Percentiles rank a stretch among this genome's conserved stretches.
Conservation (phyloP, 805 yeast genomes). For the Lachancea mirantina region DNA sequence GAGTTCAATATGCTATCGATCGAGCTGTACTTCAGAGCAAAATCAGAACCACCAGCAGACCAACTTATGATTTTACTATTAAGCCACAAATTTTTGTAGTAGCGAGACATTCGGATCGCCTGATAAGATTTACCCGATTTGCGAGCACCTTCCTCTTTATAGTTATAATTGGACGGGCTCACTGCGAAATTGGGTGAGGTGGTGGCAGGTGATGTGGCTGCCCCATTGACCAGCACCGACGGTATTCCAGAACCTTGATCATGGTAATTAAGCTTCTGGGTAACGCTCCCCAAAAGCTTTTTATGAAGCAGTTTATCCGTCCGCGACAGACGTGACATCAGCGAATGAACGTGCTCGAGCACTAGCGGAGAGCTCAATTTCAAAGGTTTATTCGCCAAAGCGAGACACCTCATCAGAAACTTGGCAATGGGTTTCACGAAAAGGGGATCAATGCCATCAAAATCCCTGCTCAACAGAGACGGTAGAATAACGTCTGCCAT, state of each 20-base stretch:
- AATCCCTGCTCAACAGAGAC: constrained; percentile 14
- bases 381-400: constrained; percentile 11
- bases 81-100: constrained; percentile 34
- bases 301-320: constrained; percentile 22
- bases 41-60: constrained; percentile 27
- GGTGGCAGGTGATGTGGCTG: constrained; percentile 22
- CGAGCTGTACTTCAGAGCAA: constrained; percentile 25
- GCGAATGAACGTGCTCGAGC: constrained; percentile 13
- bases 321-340: constrained; percentile 18
- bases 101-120: constrained; percentile 26
- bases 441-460: constrained; percentile 12
- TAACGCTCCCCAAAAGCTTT: constrained; percentile 18
- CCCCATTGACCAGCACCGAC: no score
- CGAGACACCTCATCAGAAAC: constrained; percentile 18
- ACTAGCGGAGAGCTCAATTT: constrained; percentile 11
- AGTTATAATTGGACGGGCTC: constrained; percentile 22
- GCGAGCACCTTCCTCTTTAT: constrained; percentile 7
- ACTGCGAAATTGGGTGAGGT: constrained; percentile 26
- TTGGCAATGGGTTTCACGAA: constrained; percentile 23
- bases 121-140: constrained; percentile 16
- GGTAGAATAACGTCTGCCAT: constrained; percentile 22
- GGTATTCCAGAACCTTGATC: no score
- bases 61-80: constrained; percentile 33
- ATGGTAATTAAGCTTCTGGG: constrained; percentile 17
- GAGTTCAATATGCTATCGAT: constrained; percentile 31